Evolutionary conservation across 768 basidiomycete genomes (phyloP).

Genomic region (Candolleomyces eurysporus): DNA sequence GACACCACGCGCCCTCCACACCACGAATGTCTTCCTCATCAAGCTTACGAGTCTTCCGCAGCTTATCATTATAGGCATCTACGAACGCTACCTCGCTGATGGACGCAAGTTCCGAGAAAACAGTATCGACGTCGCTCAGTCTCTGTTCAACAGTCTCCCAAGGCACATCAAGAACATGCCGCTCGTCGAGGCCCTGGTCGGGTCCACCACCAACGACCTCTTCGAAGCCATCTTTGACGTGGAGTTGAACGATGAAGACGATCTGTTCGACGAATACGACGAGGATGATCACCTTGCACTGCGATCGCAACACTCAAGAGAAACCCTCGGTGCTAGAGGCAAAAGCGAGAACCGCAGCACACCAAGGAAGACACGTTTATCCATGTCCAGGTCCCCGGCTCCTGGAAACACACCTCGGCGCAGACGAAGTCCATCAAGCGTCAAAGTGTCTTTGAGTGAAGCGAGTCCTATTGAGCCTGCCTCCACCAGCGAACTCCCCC

Average conservation of each 20-base stretch:
- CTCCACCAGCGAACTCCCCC: not conserved
- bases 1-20: constrained; percentile 79
- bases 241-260: constrained; percentile 46
- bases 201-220: constrained; percentile 61
- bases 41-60: constrained; percentile 81
- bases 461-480: constrained; percentile 4
- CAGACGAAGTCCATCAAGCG: constrained; percentile 2
- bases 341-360: not conserved
- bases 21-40: constrained; percentile 83
- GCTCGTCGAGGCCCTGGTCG: constrained; percentile 73
- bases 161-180: constrained; percentile 73
- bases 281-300: constrained; percentile 37
- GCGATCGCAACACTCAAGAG: constrained; percentile 38
- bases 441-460: not conserved
- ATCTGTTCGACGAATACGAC: constrained; percentile 42
- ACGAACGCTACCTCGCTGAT: constrained; percentile 69
- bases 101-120: constrained; percentile 51
- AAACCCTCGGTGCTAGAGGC: constrained; percentile 22
- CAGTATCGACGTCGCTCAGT: constrained; percentile 50
- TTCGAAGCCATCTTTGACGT: constrained; percentile 82
- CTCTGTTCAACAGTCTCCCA: constrained; percentile 63
- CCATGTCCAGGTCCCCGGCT: constrained; percentile 9
- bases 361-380: constrained; percentile 4
- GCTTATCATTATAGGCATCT: constrained; percentile 70
- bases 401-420: constrained; percentile 1